These are phyloP conservation scores for Phytophthora europaea DNA, from an alignment of 352 stramenopile genomes.

Conservation along the genomic window DNA sequence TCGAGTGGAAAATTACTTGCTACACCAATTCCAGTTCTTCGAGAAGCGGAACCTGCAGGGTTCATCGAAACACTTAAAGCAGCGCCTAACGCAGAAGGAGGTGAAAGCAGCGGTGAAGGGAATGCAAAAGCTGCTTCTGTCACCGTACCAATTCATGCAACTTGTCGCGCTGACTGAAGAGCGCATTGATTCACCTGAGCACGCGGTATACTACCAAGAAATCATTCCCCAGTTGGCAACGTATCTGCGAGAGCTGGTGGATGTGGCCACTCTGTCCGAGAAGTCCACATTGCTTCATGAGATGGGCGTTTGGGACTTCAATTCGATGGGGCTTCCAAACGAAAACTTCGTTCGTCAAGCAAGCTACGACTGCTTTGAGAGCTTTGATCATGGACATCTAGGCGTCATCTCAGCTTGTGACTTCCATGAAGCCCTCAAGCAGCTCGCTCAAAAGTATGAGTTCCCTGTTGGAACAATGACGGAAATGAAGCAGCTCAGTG, in stretches of 20 bases:
- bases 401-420: conserved; percentile 50
- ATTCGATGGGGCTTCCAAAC: conserved; percentile 23
- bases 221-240: conserved; percentile 41
- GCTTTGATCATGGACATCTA: conserved; percentile 37
- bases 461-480: conserved; percentile 32
- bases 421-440: conserved; percentile 44
- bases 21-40: conserved; percentile 60
- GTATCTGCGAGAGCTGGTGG: conserved; percentile 43
- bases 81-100: conserved; percentile 56
- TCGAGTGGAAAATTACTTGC: conserved; percentile 48
- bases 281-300: conserved; percentile 36
- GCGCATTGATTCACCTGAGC: conserved; percentile 24
- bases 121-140: conserved; percentile 67
- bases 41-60: conserved; percentile 61
- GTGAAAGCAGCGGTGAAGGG: conserved; percentile 53
- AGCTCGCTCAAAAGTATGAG: conserved; percentile 29
- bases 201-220: conserved; percentile 59
- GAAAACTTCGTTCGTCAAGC: conserved; percentile 44
- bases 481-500: conserved; percentile 45
- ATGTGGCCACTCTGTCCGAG: conserved; percentile 36
- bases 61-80: conserved; percentile 58
- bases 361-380: conserved; percentile 48
- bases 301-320: conserved; percentile 30
- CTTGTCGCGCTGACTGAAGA: conserved; percentile 44
- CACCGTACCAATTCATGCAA: conserved; percentile 59